Conservation (phyloP, 805 yeast species). For the Suhomyces sp. region DNA sequence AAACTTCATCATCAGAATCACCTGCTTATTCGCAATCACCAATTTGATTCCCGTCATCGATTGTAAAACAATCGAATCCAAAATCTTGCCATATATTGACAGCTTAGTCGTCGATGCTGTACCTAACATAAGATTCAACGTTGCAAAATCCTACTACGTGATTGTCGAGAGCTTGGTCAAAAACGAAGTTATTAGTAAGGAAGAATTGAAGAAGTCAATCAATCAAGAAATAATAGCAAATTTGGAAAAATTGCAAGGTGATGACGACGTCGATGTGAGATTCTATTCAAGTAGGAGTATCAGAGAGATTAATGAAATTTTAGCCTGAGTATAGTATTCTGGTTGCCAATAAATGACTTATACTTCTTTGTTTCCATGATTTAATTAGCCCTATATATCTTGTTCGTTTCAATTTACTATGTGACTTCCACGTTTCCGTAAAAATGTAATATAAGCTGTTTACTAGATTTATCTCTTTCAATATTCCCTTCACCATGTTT, state of each 20-base stretch:
- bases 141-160: conserved; percentile 75
- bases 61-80: conserved; percentile 52
- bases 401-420: background rate
- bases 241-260: conserved; percentile 62
- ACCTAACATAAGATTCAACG: conserved; percentile 93
- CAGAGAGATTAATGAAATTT: conserved; percentile 23
- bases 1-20: conserved; percentile 88
- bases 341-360: background rate
- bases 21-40: conserved; percentile 86
- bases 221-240: conserved; percentile 56
- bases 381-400: background rate
- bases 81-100: conserved; percentile 76
- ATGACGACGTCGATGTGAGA: conserved; percentile 85
- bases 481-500: too few species aligned
- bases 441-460: too few species aligned
- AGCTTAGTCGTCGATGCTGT: conserved; percentile 75
- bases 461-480: too few species aligned
- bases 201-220: conserved; percentile 26
- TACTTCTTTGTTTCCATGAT: background rate
- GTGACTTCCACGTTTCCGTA: background rate
- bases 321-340: conserved; percentile 3
- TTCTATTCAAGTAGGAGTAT: conserved; percentile 74
- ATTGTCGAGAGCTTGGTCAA: conserved; percentile 52
- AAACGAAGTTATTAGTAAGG: conserved; percentile 14
- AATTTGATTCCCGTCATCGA: conserved; percentile 71